phyloP scores from a whole-genome alignment of 2,329 filamentous ascomycete species.

The Lasiodiplodia gonubiensis region DNA sequence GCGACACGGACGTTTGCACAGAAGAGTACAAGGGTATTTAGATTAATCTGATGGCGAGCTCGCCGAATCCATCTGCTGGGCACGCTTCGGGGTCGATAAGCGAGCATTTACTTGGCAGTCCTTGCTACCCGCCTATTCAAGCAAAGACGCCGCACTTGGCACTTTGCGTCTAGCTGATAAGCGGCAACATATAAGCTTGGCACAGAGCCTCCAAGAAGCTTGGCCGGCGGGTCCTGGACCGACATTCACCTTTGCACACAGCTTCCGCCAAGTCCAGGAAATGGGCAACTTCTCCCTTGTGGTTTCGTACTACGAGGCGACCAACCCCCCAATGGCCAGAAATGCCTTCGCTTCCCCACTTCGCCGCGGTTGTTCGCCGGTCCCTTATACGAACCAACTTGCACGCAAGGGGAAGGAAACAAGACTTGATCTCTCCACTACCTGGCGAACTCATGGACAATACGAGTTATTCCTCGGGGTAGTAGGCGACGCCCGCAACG shows the following conservation, averaged over 20 bases:
- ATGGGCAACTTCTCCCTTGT: not conserved
- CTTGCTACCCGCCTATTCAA: conserved; percentile 20
- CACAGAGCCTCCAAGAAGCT: conserved; percentile 8
- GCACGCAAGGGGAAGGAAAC: conserved; percentile 2
- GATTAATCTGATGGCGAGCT: too few relatives aligned
- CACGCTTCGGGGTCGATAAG: not conserved
- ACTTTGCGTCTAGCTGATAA: not conserved
- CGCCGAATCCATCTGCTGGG: too few relatives aligned
- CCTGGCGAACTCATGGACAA: not conserved
- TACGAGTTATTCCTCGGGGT: not conserved
- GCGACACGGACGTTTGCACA: too few relatives aligned
- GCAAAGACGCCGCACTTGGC: conserved; percentile 11
- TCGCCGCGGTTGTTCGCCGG: not conserved
- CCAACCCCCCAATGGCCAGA: not conserved
- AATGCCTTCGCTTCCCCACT: not conserved
- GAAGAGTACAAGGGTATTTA: too few relatives aligned
- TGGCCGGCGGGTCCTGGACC: not conserved
- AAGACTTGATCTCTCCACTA: conserved; percentile 6
- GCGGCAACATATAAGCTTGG: conserved; percentile 14
- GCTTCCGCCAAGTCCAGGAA: not conserved
- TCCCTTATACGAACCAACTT: not conserved
- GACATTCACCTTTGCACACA: not conserved
- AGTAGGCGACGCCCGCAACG: not conserved
- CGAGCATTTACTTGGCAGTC: conserved; percentile 7
- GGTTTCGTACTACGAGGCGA: not conserved